These are phyloP conservation scores for Cryphonectria nitschkei DNA, from an alignment of 2,329 filamentous ascomycete genomes.

Conservation along the genomic window DNA sequence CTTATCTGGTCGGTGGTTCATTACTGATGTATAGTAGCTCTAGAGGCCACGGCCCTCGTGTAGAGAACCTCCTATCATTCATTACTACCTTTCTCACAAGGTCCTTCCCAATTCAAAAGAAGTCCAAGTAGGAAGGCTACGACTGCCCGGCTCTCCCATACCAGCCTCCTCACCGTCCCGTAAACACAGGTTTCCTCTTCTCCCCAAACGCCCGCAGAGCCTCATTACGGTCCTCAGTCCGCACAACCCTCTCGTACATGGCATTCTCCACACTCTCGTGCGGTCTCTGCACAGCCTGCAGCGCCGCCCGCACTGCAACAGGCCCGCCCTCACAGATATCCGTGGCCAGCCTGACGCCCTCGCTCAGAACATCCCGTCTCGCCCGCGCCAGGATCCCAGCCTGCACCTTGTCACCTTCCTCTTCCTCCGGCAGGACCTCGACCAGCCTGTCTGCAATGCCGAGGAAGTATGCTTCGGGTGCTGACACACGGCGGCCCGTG, in stretches of 20 bases:
- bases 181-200: constrained; percentile 64
- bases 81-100: too few relatives aligned
- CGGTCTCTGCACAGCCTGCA: constrained; percentile 76
- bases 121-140: too few relatives aligned
- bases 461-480: constrained; percentile 86
- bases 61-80: too few relatives aligned
- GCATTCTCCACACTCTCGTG: constrained; percentile 79
- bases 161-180: constrained; percentile 42
- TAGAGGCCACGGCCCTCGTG: too few relatives aligned
- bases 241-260: constrained; percentile 83
- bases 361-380: constrained; percentile 69
- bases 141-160: too few relatives aligned
- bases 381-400: constrained; percentile 58
- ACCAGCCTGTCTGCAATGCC: constrained; percentile 90
- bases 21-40: too few relatives aligned
- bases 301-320: constrained; percentile 76
- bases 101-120: too few relatives aligned
- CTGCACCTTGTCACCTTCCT: constrained; percentile 44
- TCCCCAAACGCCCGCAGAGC: constrained; percentile 81
- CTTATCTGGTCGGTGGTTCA: too few relatives aligned
- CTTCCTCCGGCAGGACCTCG: constrained; percentile 68
- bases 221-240: constrained; percentile 85
- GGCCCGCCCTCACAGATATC: constrained; percentile 86
- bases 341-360: constrained; percentile 76
- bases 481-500: constrained; percentile 83